Evolutionary conservation across 176 grass and related monocot genomes (phyloP), one percentile per base, ranked within the genome.

Genomic region (Zizania latifolia): DNA sequence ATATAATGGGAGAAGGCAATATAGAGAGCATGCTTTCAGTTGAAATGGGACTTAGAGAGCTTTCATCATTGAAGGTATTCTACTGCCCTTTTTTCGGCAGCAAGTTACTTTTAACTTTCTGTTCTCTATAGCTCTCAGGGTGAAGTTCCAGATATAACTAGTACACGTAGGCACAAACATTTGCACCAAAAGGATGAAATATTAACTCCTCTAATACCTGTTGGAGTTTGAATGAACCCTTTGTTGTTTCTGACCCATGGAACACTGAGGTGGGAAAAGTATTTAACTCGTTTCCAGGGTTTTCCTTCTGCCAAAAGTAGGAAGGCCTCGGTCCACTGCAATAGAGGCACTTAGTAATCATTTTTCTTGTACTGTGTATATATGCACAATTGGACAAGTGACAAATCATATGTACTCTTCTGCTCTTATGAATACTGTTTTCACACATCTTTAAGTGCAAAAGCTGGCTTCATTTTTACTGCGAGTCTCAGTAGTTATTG

Each of bases 21-120:
- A 92, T 99, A 76, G 96, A 99, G 73, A 99, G 87, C 79, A 94
- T 95, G 85, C 96, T 99, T 90, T 90, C 89, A 78, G 89, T 94
- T 84, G 96, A 99, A 89, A 99, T 95, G 86, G 96, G 96, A 29
- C 92, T 99, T 65, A 90, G 86, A 89, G 96, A 99, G 78, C 83
- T 99, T 75, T 84, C 87, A 77, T 92, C 91, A 39, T 89, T 99
- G 48, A 99, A 94, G 96, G 96, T 90, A 66, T 29, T 81, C 17
- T n/a, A 44, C 40, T 28, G 2, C 58, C 44, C 13, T 12, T 80
- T 36, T 66, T 67, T 16, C 14, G 4, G 4, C 10, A 62, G 10
- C 23, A 72, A 15, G 41, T 71, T 37, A 28, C n/a, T n/a, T n/a
- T 84, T 70, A 34, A 70, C 62, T 72, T 68, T 58, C 17, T 68